Evolutionary conservation across 768 basidiomycete species (phyloP), one percentile per base, ranked within the genome.

Genomic region (Naganishia kalamii): DNA sequence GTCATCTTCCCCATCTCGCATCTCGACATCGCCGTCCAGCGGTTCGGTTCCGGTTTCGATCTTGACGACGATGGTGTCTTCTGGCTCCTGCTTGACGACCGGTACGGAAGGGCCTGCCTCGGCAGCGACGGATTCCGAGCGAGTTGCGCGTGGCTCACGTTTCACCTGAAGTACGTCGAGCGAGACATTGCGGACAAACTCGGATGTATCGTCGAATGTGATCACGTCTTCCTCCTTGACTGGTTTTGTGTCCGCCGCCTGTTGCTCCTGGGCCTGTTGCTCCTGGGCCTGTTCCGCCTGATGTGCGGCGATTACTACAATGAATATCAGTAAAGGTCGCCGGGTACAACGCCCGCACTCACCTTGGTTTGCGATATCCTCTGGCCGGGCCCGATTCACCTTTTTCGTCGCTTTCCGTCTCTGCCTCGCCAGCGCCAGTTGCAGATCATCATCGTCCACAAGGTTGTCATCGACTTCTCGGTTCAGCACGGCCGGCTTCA

Each of bases 361-460:
- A 52, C 51, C 51, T 52, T 2, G 32, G 65, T 82, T 81, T 1
- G 89, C 90, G 25, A 93, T 80, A 70, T 94, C 87, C 72, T 96
- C 92, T 0, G 90, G 87, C 3, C 87, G 83, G 1, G 63, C 29
- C 15, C 87, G 61, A 71, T 88, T 90, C 74, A 89, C 87, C 75
- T 88, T 90, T 73, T 84, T 85, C 4, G 91, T 81, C 70, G 89
- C 90, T 52, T 88, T 87, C 72, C 88, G 85, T 65, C 96, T 84
- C 65, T 90, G 86, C 11, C 90, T 85, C 37, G 94, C 87, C 65
- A 98, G 82, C 29, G 89, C 90, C 44, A 89, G 89, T 81, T 97
- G 93, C 46, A 99, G 84, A 73, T 99, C 96, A 78, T 99, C 96
- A 77, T 99, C 96, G 79, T 98, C 96, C 69, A 98, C 88, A 78